These are phyloP conservation scores for Tubosaeta sp. DNA, from an alignment of 768 basidiomycete genomes.

Conservation along the genomic window DNA sequence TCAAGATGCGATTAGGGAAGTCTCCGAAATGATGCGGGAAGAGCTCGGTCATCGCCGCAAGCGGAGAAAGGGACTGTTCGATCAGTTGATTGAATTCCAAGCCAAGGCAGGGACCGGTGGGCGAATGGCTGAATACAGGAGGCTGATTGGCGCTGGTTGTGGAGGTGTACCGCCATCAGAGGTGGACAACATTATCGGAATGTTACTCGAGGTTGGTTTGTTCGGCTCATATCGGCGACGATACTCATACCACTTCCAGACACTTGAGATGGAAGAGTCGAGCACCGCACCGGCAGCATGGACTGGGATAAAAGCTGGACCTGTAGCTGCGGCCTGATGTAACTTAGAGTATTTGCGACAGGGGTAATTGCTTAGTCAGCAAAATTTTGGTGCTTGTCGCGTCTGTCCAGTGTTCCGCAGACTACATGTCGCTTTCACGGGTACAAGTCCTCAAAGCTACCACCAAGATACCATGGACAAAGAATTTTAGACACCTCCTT, in stretches of 20 bases:
- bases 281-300: conserved; percentile 49
- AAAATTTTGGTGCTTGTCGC: neutral
- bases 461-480: conserved; percentile 54
- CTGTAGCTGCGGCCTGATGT: conserved; percentile 20
- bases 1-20: conserved; percentile 46
- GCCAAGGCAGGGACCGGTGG: conserved; percentile 89
- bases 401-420: neutral
- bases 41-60: conserved; percentile 64
- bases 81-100: conserved; percentile 73
- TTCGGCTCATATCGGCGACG: neutral
- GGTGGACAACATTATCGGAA: conserved; percentile 80
- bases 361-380: conserved; percentile 21
- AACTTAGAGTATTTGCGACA: neutral
- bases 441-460: conserved; percentile 42
- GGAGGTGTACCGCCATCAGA: conserved; percentile 83
- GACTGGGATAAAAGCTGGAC: conserved; percentile 30
- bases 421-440: conserved; percentile 33
- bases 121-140: conserved; percentile 83
- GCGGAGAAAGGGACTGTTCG: conserved; percentile 69
- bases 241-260: conserved; percentile 39
- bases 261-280: conserved; percentile 78
- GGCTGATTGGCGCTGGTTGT: conserved; percentile 86
- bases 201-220: conserved; percentile 72
- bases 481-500: conserved; percentile 61
- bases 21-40: conserved; percentile 58